Base-by-base conservation (phyloP, 768 basidiomycete genomes). In the Mycena venus region DNA sequence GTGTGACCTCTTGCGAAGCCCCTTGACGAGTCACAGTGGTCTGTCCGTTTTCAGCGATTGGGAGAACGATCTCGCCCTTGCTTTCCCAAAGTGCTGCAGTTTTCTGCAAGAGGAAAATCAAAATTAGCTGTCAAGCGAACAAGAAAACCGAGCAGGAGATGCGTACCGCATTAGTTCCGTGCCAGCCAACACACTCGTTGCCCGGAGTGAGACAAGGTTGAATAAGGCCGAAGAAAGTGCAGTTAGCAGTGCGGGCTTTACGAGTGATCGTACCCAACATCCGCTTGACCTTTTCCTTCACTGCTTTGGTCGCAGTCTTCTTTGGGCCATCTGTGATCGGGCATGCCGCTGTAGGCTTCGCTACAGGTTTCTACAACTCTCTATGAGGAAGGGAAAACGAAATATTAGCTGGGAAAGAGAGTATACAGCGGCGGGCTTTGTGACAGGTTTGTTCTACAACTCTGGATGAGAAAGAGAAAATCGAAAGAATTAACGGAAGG, bases 171-270 rank as follows among this genome's bases (percentile, higher is more conserved):
- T 61, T 61, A 25, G 60, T 61, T 44, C 63, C 63, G 23, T 65
- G 63, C 63, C 63, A 65, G 31, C 63, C 63, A 29, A 65, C 32
- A 31, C 51, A 65, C 23, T 65, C 63, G 14, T 65, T 65, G n/a
- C 63, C 63, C 14, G 32, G 7, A n/a, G 63, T 25, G 19, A 65
- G 63, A 51, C 49, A 49, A 14, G 63, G 63, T 15, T 36, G 47
- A 19, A 53, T 53, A 14, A 65, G 63, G 40, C 60, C 60, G 14
- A 62, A 62, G 40, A 38, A 23, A 8, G 29, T 58, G 19, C 56
- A 31, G 31, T 21, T 15, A 6, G 29, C 31, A 31, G 32, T 47
- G 9, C 36, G 36, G 15, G 11, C 23, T 12, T 11, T 25, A 15
- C 49, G 49, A 15, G 21, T 23, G 49, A n/a, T 15, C 12, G 12